Conservation (phyloP, 1,284 basidiomycete genomes). For the Melampsora larici-populina region DNA sequence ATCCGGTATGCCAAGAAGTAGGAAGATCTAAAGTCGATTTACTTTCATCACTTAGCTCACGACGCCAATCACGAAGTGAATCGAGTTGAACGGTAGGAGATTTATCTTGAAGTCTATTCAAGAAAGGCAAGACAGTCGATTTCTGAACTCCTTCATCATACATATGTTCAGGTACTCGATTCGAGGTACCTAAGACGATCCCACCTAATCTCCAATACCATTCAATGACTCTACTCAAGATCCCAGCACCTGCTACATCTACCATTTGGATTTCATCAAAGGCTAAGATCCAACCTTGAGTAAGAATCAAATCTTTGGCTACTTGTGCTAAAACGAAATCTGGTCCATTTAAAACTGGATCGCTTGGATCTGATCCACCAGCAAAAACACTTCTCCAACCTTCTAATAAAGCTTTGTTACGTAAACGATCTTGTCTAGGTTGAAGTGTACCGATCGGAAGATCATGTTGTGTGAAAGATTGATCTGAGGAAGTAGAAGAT, state of each 20-base stretch:
- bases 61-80: constrained; percentile 25
- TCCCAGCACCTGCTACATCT: constrained; percentile 49
- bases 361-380: constrained; percentile 53
- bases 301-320: constrained; percentile 55
- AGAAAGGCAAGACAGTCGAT: constrained; percentile 28
- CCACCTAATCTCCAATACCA: constrained; percentile 75
- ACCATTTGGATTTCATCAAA: constrained; percentile 66
- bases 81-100: constrained; percentile 19
- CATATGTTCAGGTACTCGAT: constrained; percentile 32
- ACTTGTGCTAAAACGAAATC: constrained; percentile 53
- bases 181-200: constrained; percentile 61
- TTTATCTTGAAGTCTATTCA: constrained; percentile 31
- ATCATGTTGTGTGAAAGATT: no score
- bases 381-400: constrained; percentile 41
- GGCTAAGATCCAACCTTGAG: constrained; percentile 62
- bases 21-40: neutral
- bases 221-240: constrained; percentile 67
- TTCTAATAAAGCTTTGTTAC: constrained; percentile 31
- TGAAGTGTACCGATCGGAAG: constrained; percentile 55
- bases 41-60: neutral
- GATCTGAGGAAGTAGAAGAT: no score
- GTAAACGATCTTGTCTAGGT: constrained; percentile 51
- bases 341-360: constrained; percentile 56
- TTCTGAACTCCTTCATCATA: constrained; percentile 41
- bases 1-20: constrained; percentile 2